Evolutionary conservation across 495 filamentous ascomycete genomes (phyloP).

Genomic region (Penicillium longicatenatum): DNA sequence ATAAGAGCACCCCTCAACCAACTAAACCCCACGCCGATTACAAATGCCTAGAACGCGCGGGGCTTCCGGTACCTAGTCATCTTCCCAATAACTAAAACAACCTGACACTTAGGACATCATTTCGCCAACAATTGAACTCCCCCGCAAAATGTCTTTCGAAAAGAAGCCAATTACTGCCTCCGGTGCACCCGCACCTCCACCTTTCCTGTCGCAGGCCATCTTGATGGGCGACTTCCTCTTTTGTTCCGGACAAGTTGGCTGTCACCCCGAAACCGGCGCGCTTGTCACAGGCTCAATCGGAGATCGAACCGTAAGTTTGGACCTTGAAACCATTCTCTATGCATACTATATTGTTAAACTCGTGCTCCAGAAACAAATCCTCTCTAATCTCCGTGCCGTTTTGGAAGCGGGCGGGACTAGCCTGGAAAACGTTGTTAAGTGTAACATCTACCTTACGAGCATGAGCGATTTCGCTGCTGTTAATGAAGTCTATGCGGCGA

Average conservation of each 20-base stretch:
- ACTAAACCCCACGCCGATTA: background rate
- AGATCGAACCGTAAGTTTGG: slow-evolving; percentile 50
- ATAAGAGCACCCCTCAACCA: no score
- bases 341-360: background rate
- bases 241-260: slow-evolving; percentile 51
- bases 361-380: slow-evolving; percentile 43
- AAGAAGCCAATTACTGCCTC: slow-evolving; percentile 31
- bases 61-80: no score
- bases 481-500: slow-evolving; percentile 59
- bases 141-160: slow-evolving; percentile 13
- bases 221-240: slow-evolving; percentile 46
- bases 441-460: slow-evolving; percentile 67
- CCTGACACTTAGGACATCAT: no score
- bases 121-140: background rate
- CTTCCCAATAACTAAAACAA: no score
- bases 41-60: background rate
- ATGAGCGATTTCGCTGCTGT: slow-evolving; percentile 71
- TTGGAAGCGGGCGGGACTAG: slow-evolving; percentile 64
- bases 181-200: slow-evolving; percentile 41
- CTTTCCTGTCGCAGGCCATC: slow-evolving; percentile 48
- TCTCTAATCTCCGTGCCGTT: slow-evolving; percentile 66
- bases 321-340: background rate
- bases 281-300: slow-evolving; percentile 55
- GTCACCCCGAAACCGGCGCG: slow-evolving; percentile 50
- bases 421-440: slow-evolving; percentile 65